Evolutionary conservation across 2,329 filamentous ascomycete species (phyloP), one percentile per base, ranked within the genome.

Genomic region (Pestalotiopsis sp.): DNA sequence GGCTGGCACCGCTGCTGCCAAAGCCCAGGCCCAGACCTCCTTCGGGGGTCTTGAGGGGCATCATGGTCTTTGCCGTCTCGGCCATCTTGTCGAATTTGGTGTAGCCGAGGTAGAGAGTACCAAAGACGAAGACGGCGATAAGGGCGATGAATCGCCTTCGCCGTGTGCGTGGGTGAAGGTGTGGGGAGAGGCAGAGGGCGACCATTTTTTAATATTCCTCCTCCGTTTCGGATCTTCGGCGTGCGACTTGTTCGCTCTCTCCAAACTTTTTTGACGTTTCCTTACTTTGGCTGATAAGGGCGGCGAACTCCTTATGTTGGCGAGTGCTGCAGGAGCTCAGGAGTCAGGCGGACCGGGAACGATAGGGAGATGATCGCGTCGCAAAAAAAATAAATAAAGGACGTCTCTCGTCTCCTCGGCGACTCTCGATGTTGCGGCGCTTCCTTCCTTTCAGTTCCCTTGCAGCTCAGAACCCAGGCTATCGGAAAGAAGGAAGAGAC

Each of bases 121-220:
- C 45, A 20, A 68, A 41, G 31, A 68, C 27, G 12, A 68, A n/a
- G 13, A 69, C 27, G 27, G 45, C 31, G 14, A 56, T 59, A 4
- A 66, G 27, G 23, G 27, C 27, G 25, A 62, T 39, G 5, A 68
- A 27, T 14, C 68, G 68, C 61, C 68, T 52, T 56, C 66, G 61
- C 38, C 61, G 52, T 31, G 66, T 67, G 12, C 68, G 68, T 36
- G 68, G 65, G 52, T 69, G 59, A 36, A 69, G 52, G 38, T 66
- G 66, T 52, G 59, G 39, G 57, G 66, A 14, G 39, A 56, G 58
- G 38, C 57, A 67, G n/a, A 67, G n/a, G 57, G 58, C 27, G 13
- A 49, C 65, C 66, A 67, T 67, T n/a, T 57, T 36, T 57, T 36
- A 36, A 36, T 36, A 36, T 36, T 36, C 31, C 9, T 6, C 25